Evolutionary conservation across 495 filamentous ascomycete genomes (phyloP), one percentile per base, ranked within the genome.

Genomic region (Penicillium silybi): DNA sequence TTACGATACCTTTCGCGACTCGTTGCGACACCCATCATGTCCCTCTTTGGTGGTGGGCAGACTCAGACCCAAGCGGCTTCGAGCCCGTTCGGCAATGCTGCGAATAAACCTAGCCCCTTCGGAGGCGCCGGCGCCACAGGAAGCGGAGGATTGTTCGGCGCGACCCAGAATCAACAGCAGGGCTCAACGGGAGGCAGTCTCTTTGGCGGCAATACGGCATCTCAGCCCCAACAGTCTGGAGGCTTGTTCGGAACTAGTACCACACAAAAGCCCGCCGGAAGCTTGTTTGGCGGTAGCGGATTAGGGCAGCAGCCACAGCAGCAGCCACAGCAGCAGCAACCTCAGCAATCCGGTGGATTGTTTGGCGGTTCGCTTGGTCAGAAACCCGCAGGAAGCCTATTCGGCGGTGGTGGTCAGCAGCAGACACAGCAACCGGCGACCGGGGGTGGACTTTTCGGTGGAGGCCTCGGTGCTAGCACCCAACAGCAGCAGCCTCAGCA

Each of bases 31-130:
- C 40, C 51, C 48, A 62, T 52, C 44, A 74, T 71, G 58, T 73
- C 74, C 41, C 64, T 77, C 9, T 80, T 81, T 53, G 73, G 76
- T 26, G 50, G 44, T 22, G 38, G 49, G 27, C 56, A 64, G 52
- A 52, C 51, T 11, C 66, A 67, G 44, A 61, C 67, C 25, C 63
- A 54, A 48, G 46, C 65, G 10, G 57, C 59, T 5, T 61, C 48
- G 0, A 62, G 56, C 22, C 48, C 64, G 7, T 71, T 73, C 48
- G 68, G 64, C 7, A 68, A 56, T 41, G 53, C 61, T 3, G 64
- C 65, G 6, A 66, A 58, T 50, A 75, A 72, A 52, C 56, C 64
- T 26, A 74, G 59, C 50, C 53, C 65, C 23, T 76, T 77, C 56
- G 72, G 68, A 40, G 50, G 54, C 2, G 43, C 58, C 34, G 54